phyloP scores from a whole-genome alignment of 176 grass and related monocot species.

The Aegilops umbellulata region DNA sequence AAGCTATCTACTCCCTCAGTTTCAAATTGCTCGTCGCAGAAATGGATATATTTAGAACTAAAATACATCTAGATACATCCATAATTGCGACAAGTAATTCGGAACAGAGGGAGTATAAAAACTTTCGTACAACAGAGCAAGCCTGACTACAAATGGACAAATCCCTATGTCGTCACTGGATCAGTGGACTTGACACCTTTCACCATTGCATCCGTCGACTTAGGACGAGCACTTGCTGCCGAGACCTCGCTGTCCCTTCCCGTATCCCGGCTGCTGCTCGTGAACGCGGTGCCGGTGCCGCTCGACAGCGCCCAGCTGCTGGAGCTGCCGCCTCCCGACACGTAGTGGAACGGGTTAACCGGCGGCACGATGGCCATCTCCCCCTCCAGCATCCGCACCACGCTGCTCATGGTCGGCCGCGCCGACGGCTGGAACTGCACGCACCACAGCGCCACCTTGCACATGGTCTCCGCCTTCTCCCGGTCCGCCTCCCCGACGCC shows the following conservation, averaged over 20 bases:
- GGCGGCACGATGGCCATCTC: conserved; percentile 63
- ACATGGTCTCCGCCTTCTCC: conserved; percentile 63
- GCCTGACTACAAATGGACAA: too few relatives aligned
- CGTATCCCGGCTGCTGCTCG: background rate
- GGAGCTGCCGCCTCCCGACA: conserved; percentile 13
- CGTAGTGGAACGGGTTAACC: conserved; percentile 59
- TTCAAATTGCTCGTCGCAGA: too few relatives aligned
- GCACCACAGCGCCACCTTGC: conserved; percentile 80
- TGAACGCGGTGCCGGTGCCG: background rate
- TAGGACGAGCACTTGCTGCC: background rate
- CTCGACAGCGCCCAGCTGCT: background rate
- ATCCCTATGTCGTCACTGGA: background rate
- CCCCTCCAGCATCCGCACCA: conserved; percentile 78
- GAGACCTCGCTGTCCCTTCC: background rate
- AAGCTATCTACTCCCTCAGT: too few relatives aligned
- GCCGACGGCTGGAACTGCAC: conserved; percentile 57
- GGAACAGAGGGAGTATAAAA: too few relatives aligned
- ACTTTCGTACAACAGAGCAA: too few relatives aligned
- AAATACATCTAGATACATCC: too few relatives aligned
- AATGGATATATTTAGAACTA: too few relatives aligned
- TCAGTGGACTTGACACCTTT: background rate
- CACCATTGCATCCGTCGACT: background rate
- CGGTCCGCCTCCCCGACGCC: conserved; percentile 27
- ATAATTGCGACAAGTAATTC: too few relatives aligned
- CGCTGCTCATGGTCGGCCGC: conserved; percentile 59